Evolutionary conservation across 306 rosid genomes (phyloP).

Genomic region (Cercis canadensis): DNA sequence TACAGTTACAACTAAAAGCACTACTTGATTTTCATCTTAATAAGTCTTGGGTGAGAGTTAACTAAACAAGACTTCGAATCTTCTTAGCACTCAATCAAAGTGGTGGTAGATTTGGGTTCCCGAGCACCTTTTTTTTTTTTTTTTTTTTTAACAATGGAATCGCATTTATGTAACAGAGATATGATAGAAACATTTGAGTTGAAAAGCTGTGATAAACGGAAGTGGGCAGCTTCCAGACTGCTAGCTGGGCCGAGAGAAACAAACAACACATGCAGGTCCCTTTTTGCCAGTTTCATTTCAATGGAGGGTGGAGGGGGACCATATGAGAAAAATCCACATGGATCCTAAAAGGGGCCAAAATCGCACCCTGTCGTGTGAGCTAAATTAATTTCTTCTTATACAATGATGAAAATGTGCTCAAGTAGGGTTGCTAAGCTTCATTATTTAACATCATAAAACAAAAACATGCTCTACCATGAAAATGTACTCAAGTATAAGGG

Average conservation of each 20-base stretch:
- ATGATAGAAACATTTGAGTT: not conserved
- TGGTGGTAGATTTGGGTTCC: slow-evolving; percentile 1
- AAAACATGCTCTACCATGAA: too few relatives aligned
- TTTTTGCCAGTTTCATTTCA: slow-evolving; percentile 4
- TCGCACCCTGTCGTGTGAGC: too few relatives aligned
- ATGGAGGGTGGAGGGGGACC: slow-evolving; percentile 42
- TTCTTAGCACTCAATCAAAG: not conserved
- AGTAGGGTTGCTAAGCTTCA: too few relatives aligned
- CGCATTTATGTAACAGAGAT: slow-evolving; percentile 22
- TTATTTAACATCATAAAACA: too few relatives aligned
- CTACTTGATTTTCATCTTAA: too few relatives aligned
- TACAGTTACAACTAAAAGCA: too few relatives aligned
- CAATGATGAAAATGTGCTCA: too few relatives aligned
- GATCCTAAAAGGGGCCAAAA: not conserved
- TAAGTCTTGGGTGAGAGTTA: too few relatives aligned
- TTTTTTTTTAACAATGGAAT: too few relatives aligned
- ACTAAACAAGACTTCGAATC: not conserved
- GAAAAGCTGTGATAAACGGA: slow-evolving; percentile 4
- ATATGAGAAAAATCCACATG: slow-evolving; percentile 13
- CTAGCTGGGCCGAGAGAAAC: slow-evolving; percentile 6
- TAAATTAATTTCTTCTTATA: slow-evolving; percentile 22
- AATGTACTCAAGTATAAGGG: too few relatives aligned
- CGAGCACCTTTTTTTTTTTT: too few relatives aligned
- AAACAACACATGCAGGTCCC: slow-evolving; percentile 29
- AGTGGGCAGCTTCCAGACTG: not conserved